Base-by-base conservation (phyloP, 495 filamentous ascomycete genomes). In the Penicillium desertorum region DNA sequence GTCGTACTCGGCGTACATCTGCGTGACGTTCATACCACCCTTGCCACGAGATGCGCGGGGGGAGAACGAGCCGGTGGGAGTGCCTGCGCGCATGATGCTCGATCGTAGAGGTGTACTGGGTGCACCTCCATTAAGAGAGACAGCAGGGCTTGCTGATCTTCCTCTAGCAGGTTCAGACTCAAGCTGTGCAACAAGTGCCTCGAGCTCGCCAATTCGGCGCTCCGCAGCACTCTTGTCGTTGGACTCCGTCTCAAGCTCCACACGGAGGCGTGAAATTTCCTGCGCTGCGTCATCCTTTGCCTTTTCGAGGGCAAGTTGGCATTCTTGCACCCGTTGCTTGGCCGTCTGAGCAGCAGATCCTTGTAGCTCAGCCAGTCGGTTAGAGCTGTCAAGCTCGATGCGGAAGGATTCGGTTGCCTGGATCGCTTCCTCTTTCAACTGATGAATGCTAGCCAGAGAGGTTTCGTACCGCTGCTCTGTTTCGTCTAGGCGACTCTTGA, bases 401-500 rank as follows among this genome's bases (percentile, higher is more conserved):
- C 85, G 79, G 76, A 92, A 95, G 45, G 85, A 85, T 67, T 97
- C 89, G 50, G 93, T 85, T 27, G 86, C 81, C 52, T 87, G 83
- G 4, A 88, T 84, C 6, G 86, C 85, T 27, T 88, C 86, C 65
- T 96, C 92, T 66, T 93, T 86, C 17, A 97, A 77, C 62, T 91
- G 85, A 57, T 96, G 89, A 30, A 96, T 88, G 60, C 81, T 89
- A 12, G 79, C 76, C 36, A 96, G 79, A 11, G 88, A 83, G 43
- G 97, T 89, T 53, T 98, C 90, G 1, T 88, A 86, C 68, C 95
- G 96, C 51, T 87, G 86, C 59, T 90, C 88, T 0, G 93, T 77
- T 57, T 96, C 92, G 22, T 92, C 88, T 30, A 96, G 72, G 20
- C 90, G 85, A 51, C 84, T 83, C 64, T 93, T 88, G 45, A 96